Percentiles rank a stretch among this genome's conserved stretches.
Evolutionary conservation across 1,284 basidiomycete genomes (phyloP).

Genomic region (Sporisorium scitamineum): DNA sequence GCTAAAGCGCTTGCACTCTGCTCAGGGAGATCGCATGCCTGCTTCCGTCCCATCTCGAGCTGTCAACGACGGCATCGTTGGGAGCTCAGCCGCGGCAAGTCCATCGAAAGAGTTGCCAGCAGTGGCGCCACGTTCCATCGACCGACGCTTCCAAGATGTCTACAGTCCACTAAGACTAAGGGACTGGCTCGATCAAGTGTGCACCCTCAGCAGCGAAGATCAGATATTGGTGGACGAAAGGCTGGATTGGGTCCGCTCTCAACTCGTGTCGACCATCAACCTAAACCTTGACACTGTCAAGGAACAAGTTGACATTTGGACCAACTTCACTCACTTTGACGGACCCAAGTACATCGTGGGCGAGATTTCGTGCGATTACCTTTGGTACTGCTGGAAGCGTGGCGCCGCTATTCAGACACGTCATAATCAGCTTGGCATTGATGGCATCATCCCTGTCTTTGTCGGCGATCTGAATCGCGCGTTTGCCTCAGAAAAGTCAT

Average conservation of each 20-base stretch:
- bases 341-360: neutral
- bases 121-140: too few species aligned
- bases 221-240: too few species aligned
- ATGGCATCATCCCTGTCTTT: conserved; percentile 24
- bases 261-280: neutral
- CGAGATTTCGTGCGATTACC: conserved; percentile 10
- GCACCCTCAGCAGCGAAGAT: too few species aligned
- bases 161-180: too few species aligned
- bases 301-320: conserved; percentile 1
- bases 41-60: neutral
- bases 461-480: conserved; percentile 2
- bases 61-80: neutral
- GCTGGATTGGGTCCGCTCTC: too few species aligned
- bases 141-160: too few species aligned
- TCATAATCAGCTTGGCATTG: conserved; percentile 8
- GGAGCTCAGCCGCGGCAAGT: neutral
- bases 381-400: conserved; percentile 31
- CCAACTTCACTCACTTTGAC: conserved; percentile 21
- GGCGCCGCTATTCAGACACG: conserved; percentile 15
- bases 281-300: too few species aligned
- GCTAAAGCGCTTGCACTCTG: neutral
- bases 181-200: too few species aligned
- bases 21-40: neutral
- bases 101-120: too few species aligned
- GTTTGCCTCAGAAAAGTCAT: neutral